phyloP scores from a whole-genome alignment of 176 grass and related monocot species.

The Eleusine coracana region DNA sequence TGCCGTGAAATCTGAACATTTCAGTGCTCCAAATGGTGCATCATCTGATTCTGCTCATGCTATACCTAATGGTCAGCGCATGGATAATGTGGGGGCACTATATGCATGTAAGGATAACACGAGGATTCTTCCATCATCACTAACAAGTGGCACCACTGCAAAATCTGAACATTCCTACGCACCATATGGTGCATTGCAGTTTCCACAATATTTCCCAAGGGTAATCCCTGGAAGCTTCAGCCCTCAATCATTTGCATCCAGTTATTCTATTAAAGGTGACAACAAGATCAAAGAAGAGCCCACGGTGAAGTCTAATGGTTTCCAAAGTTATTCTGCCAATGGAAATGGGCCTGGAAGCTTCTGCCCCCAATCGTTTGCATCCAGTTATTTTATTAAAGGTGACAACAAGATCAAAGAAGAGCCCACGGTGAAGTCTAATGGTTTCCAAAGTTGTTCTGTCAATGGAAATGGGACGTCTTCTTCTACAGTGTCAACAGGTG shows the following conservation, averaged over 20 bases:
- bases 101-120: background rate
- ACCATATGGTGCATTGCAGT: background rate
- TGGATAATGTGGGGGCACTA: background rate
- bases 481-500: conserved; percentile 27
- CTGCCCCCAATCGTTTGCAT: conserved; percentile 29
- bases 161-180: background rate
- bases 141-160: background rate
- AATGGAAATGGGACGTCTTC: conserved; percentile 32
- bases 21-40: background rate
- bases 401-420: conserved; percentile 29
- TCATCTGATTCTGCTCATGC: background rate
- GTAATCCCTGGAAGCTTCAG: background rate
- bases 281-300: conserved; percentile 28
- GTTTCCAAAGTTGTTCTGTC: conserved; percentile 25
- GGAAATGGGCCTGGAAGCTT: background rate
- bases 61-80: background rate
- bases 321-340: conserved; percentile 26
- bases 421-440: conserved; percentile 4
- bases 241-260: conserved; percentile 33
- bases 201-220: conserved; percentile 22
- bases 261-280: conserved; percentile 23
- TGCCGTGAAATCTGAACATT: background rate
- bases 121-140: conserved; percentile 8
- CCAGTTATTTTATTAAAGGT: conserved; percentile 25
- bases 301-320: conserved; percentile 19